Evolutionary conservation across 2,329 filamentous ascomycete species (phyloP).

Genomic region (Rugonectria rugulosa): DNA sequence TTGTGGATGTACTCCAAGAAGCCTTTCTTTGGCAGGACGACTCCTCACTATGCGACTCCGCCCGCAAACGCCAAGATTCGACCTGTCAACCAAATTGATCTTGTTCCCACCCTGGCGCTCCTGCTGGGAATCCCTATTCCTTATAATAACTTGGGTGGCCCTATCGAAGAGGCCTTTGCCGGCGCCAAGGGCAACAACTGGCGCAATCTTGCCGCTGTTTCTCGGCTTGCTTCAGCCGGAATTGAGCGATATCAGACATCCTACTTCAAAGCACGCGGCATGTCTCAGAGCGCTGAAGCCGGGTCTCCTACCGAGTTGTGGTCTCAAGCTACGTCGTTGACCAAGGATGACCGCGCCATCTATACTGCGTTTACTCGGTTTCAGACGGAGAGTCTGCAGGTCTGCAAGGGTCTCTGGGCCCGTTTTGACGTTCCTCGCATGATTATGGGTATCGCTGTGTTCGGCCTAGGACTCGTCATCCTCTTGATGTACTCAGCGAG

Average conservation of each 20-base stretch:
- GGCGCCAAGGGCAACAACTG: constrained; percentile 74
- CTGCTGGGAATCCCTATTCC: constrained; percentile 92
- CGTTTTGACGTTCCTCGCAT: constrained; percentile 90
- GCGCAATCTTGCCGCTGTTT: constrained; percentile 79
- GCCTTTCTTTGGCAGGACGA: constrained; percentile 80
- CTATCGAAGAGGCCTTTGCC: constrained; percentile 93
- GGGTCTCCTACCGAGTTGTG: constrained; percentile 52
- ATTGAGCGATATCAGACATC: constrained; percentile 88
- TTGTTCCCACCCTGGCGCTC: constrained; percentile 90
- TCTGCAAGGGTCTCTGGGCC: constrained; percentile 89
- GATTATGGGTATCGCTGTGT: constrained; percentile 77
- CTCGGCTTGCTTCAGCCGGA: constrained; percentile 80
- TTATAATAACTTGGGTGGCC: constrained; percentile 92
- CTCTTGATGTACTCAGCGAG: constrained; percentile 76
- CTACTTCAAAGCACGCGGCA: constrained; percentile 77
- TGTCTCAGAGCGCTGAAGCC: constrained; percentile 64
- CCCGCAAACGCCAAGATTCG: constrained; percentile 78
- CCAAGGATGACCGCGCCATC: constrained; percentile 48
- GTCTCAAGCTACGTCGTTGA: constrained; percentile 55
- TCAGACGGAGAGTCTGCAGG: constrained; percentile 77
- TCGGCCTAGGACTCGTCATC: constrained; percentile 71
- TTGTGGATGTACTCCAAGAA: constrained; percentile 98
- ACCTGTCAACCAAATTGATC: constrained; percentile 85
- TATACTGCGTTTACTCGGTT: constrained; percentile 74
- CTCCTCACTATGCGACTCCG: constrained; percentile 63